Conservation (phyloP, 2,329 filamentous ascomycete species). For the Scedosporium boydii region DNA sequence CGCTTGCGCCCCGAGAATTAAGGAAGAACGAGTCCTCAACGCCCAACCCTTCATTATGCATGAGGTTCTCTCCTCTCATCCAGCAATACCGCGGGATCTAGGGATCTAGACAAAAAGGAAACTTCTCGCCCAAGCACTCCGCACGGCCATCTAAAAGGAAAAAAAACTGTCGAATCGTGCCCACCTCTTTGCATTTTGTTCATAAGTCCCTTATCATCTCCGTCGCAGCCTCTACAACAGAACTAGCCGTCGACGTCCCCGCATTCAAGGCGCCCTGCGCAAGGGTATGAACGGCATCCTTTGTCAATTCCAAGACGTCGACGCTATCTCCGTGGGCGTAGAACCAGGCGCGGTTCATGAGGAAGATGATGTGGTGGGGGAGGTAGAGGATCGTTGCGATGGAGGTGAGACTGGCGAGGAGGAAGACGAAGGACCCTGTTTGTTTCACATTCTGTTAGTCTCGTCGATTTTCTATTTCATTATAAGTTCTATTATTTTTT, state of each 20-base stretch:
- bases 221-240: slow-evolving; percentile 16
- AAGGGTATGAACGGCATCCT: slow-evolving; percentile 21
- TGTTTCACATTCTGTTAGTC: neutral
- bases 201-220: slow-evolving; percentile 23
- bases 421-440: slow-evolving; percentile 84
- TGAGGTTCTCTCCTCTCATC: no score
- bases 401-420: slow-evolving; percentile 75
- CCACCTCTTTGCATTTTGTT: slow-evolving; percentile 1
- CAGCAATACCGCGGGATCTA: no score
- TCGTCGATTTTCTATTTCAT: neutral
- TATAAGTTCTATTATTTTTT: no score
- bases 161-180: neutral
- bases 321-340: slow-evolving; percentile 80
- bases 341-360: slow-evolving; percentile 82
- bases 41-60: no score
- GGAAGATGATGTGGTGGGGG: slow-evolving; percentile 76
- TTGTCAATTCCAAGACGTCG: slow-evolving; percentile 36
- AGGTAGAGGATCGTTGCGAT: slow-evolving; percentile 89
- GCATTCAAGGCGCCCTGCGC: slow-evolving; percentile 25
- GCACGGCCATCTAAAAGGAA: no score
- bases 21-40: neutral
- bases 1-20: neutral
- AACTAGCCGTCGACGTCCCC: slow-evolving; percentile 12
- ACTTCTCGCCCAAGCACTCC: no score
- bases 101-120: no score